Base-by-base conservation (phyloP, 352 stramenopile genomes). In the Globisporangium okanoganense region DNA sequence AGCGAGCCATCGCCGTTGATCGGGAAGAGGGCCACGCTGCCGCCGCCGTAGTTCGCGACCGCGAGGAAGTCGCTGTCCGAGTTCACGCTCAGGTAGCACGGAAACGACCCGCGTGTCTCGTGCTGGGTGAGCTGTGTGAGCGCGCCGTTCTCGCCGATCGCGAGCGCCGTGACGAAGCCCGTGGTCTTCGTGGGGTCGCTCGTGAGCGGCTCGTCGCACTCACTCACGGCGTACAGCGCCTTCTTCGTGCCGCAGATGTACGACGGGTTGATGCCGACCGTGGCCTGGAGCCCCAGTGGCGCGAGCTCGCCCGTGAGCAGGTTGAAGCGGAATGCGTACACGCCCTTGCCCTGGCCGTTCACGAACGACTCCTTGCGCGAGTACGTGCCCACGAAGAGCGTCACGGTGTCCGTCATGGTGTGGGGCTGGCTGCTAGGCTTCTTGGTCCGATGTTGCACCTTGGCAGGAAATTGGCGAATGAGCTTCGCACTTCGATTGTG, bases 341-440 rank as follows among this genome's bases (percentile, higher is more conserved):
- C 78, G 61, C 83, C 85, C 55, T 81, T 80, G 57, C 82, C 85
- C 52, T 91, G 80, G 52, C 85, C 85, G 49, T 95, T 67, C 56
- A 95, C 83, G 66, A 90, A 80, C 50, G 68, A 73, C 71, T 91
- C 78, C 63, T 83, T 83, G 59, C 83, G 83, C 52, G 85, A 91
- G 69, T 95, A 95, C n/a, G 83, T 93, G 61, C 85, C 85, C 22
- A 93, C 83, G 51, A 90, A 90, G 2, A 95, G 69, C 24, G 75
- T 79, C 31, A 69, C 70, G 51, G 69, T 66, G 2, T 56, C 40
- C 12, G 45, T 49, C 6, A 20, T 31, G 10, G 24, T 5, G 44
- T 27, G n/a, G 16, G 20, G 20, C 25, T 24, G n/a, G 43, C 43
- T 49, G 43, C 43, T 53, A 16, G 40, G 9, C n/a, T 49, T 49